A percentile compares a stretch with the other conserved stretches of the same genome.
Evolutionary conservation across 2,329 filamentous ascomycete genomes (phyloP).

Genomic region (Cordyceps sp.): DNA sequence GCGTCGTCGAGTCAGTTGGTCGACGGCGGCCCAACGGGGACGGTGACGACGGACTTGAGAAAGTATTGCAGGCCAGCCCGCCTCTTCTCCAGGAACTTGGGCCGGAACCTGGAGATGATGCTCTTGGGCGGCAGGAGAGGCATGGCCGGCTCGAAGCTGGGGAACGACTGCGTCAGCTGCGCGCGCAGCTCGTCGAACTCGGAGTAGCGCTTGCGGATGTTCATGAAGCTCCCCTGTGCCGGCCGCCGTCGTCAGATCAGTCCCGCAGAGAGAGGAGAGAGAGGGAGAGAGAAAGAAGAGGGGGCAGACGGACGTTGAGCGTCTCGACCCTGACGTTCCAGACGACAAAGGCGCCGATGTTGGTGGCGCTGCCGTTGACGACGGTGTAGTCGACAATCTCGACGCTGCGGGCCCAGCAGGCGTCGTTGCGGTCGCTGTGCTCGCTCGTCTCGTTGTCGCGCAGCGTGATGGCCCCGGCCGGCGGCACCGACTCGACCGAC

Average conservation of each 20-base stretch:
- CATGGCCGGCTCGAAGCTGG: conserved; percentile 68
- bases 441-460: conserved; percentile 43
- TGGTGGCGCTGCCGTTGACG: conserved; percentile 38
- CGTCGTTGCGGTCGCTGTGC: conserved; percentile 32
- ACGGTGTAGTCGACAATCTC: conserved; percentile 39
- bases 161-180: conserved; percentile 64
- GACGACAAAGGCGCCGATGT: conserved; percentile 78
- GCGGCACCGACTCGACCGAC: conserved; percentile 32
- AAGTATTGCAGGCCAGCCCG: conserved; percentile 79
- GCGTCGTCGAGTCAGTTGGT: conserved; percentile 4
- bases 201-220: conserved; percentile 63
- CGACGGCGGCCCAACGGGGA: neutral
- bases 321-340: conserved; percentile 87
- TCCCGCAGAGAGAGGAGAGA: neutral
- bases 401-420: conserved; percentile 50
- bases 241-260: neutral
- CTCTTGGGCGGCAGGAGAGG: conserved; percentile 87
- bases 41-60: conserved; percentile 52
- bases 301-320: conserved; percentile 42
- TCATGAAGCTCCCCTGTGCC: conserved; percentile 45
- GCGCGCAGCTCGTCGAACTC: conserved; percentile 76
- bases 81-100: conserved; percentile 72
- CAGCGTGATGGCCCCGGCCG: conserved; percentile 38
- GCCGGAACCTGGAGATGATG: conserved; percentile 69
- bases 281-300: neutral